Conservation (phyloP, 768 basidiomycete species). For the Neoboletus magnificus region DNA sequence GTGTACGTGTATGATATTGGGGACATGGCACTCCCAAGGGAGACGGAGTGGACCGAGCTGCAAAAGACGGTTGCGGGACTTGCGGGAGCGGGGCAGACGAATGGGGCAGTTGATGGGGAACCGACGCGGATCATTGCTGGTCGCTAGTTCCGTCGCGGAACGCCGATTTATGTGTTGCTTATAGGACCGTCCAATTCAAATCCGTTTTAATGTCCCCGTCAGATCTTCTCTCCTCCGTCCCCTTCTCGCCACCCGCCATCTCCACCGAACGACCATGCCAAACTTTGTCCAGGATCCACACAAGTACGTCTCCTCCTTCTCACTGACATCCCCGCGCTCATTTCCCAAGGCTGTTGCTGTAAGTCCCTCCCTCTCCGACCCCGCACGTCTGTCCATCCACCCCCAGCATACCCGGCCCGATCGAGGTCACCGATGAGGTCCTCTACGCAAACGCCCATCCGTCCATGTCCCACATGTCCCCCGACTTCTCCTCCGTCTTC, state of each 20-base stretch:
- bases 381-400: background rate
- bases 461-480: conserved; percentile 82
- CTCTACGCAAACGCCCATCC: conserved; percentile 93
- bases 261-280: conserved; percentile 14
- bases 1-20: conserved; percentile 95
- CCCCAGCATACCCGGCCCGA: conserved; percentile 58
- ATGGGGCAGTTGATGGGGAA: conserved; percentile 33
- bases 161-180: background rate
- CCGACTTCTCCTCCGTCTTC: conserved; percentile 84
- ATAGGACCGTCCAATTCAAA: no score
- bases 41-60: conserved; percentile 91
- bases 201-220: background rate
- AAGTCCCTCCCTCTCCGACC: background rate
- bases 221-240: background rate
- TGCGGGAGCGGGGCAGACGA: conserved; percentile 45
- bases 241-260: background rate
- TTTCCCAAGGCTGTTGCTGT: conserved; percentile 50
- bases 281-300: conserved; percentile 40
- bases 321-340: conserved; percentile 23
- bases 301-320: conserved; percentile 38
- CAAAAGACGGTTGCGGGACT: conserved; percentile 82
- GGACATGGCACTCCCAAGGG: conserved; percentile 82
- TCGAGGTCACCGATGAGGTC: conserved; percentile 66
- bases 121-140: conserved; percentile 33
- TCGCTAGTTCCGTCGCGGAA: conserved; percentile 28